Evolutionary conservation across 257 asterid species (phyloP).

Genomic region (Gentiana straminea): DNA sequence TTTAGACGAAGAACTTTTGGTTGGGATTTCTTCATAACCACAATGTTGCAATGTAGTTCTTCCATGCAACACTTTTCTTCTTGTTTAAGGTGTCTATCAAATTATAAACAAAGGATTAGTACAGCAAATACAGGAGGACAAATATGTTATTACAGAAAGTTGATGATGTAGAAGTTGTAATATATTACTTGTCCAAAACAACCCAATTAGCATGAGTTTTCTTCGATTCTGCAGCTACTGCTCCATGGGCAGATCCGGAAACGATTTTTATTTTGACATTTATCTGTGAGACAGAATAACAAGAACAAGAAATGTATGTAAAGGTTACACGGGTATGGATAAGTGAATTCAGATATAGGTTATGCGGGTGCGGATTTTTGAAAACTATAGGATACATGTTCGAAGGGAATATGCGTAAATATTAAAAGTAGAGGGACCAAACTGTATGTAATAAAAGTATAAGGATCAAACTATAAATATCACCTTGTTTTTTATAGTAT

Average conservation of each 20-base stretch:
- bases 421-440: too few species aligned
- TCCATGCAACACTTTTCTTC: conserved; percentile 90
- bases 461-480: too few species aligned
- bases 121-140: neutral
- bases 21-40: conserved; percentile 81
- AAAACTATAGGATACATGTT: too few species aligned
- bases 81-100: conserved; percentile 67
- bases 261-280: conserved; percentile 85
- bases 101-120: conserved; percentile 7
- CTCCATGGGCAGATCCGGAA: conserved; percentile 64
- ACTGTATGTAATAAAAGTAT: too few species aligned
- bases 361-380: too few species aligned
- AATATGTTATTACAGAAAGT: neutral
- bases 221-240: conserved; percentile 89
- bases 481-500: too few species aligned
- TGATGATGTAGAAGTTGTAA: neutral
- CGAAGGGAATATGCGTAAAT: too few species aligned
- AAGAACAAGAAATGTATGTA: conserved; percentile 6
- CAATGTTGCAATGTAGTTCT: conserved; percentile 93
- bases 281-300: conserved; percentile 38
- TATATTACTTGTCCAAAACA: conserved; percentile 80
- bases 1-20: conserved; percentile 90
- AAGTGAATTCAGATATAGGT: too few species aligned
- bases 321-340: neutral
- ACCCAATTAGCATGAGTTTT: conserved; percentile 87